phyloP scores from a whole-genome alignment of 306 rosid genomes.

The Glycyrrhiza uralensis region DNA sequence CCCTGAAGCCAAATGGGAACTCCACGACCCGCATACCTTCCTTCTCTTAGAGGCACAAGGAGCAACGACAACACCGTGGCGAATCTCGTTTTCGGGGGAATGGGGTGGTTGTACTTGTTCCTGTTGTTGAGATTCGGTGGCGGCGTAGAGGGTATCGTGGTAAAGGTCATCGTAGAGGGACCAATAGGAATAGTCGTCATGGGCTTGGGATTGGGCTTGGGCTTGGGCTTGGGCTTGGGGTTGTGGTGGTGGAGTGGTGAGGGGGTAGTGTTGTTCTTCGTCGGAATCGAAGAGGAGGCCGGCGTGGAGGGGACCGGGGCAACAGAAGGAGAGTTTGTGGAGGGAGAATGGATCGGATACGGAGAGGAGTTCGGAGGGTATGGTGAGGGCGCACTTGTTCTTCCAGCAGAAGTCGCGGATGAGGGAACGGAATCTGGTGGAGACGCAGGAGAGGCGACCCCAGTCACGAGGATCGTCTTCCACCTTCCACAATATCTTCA shows the following conservation, averaged over 20 bases:
- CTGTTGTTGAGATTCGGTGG: constrained; percentile 35
- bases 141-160: constrained; percentile 55
- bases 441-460: constrained; percentile 80
- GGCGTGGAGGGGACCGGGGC: constrained; percentile 81
- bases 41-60: constrained; percentile 37
- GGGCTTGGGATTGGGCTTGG: neutral
- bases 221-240: neutral
- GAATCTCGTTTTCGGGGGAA: constrained; percentile 10
- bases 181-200: constrained; percentile 47
- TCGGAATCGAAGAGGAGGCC: constrained; percentile 83
- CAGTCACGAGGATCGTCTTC: constrained; percentile 85
- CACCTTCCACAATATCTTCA: constrained; percentile 60
- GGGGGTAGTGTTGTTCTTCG: constrained; percentile 54
- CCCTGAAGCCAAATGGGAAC: constrained; percentile 79
- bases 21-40: constrained; percentile 37
- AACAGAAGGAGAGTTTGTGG: constrained; percentile 75
- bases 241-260: neutral
- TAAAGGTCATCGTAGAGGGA: constrained; percentile 83
- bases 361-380: constrained; percentile 59
- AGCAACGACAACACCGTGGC: constrained; percentile 24
- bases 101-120: neutral
- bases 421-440: constrained; percentile 59
- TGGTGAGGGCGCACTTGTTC: constrained; percentile 36
- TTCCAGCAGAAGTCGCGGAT: constrained; percentile 65
- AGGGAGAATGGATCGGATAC: constrained; percentile 39